A percentile compares a stretch with the other conserved stretches of the same genome.
These are phyloP conservation scores for Cytospora mali DNA, from an alignment of 2,329 filamentous ascomycete species.

Conservation along the genomic window DNA sequence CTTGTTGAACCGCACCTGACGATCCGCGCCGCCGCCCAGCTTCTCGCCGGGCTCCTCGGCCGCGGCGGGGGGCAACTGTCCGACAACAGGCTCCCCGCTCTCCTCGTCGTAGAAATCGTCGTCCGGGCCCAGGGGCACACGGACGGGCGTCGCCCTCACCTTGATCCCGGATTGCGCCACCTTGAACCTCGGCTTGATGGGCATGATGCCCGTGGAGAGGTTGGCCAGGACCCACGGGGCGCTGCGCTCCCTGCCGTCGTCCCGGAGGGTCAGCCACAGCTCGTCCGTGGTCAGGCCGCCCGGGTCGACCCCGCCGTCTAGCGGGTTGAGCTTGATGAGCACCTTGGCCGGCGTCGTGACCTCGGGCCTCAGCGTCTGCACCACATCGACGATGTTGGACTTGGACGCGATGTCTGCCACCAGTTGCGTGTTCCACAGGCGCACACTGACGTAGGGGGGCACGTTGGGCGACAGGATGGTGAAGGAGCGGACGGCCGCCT, in stretches of 20 bases:
- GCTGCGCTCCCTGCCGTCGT: constrained; percentile 47
- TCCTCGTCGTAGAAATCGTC: constrained; percentile 8
- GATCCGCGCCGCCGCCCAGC: constrained; percentile 33
- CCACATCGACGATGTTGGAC: constrained; percentile 31
- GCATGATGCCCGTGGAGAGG: constrained; percentile 32
- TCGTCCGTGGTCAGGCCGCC: constrained; percentile 36
- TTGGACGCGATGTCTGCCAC: constrained; percentile 26
- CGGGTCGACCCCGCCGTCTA: constrained; percentile 3
- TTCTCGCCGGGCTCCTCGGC: constrained; percentile 17
- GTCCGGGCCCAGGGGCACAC: constrained; percentile 27
- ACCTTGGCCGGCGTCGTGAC: constrained; percentile 36
- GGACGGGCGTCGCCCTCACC: constrained; percentile 22
- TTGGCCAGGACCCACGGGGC: constrained; percentile 41
- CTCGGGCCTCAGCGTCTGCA: constrained; percentile 30
- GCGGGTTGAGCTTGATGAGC: constrained; percentile 38
- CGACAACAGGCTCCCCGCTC: not conserved
- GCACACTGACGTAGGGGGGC: constrained; percentile 28
- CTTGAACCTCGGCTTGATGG: constrained; percentile 4
- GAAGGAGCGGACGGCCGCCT: constrained; percentile 50
- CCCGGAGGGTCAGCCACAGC: constrained; percentile 43
- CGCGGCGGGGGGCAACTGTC: not conserved
- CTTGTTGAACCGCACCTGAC: constrained; percentile 43
- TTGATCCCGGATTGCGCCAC: constrained; percentile 9
- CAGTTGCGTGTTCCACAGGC: constrained; percentile 30
- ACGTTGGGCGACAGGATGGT: constrained; percentile 50